Base-by-base conservation (phyloP, 768 basidiomycete species). In the Asterophora lycoperdoides region DNA sequence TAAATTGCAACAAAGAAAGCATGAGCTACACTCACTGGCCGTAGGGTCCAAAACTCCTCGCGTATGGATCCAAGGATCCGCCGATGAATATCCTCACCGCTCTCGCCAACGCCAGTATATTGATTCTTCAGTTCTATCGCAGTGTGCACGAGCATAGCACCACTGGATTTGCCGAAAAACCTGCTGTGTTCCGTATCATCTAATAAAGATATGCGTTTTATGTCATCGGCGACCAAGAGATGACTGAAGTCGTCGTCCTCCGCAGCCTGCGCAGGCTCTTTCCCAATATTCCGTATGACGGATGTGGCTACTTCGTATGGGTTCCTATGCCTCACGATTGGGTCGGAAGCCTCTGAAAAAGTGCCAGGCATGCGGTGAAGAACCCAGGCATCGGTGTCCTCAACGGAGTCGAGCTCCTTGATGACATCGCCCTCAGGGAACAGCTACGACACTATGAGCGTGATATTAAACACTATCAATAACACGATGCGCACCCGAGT, bases 391-490 rank as follows among this genome's bases (percentile, higher is more conserved):
- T 60, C 59, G 14, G 41, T 44, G 17, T 60, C 54, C 18, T 26
- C 36, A 10, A 34, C 56, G n/a, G 60, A 54, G 18, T 68, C 79
- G 9, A 86, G 65, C 55, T 86, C 80, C 48, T 73, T 74, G 17
- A 80, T 71, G 29, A 84, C 72, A 45, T 81, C 77, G 38, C 78
- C 77, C 41, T 85, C 80, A 10, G 85, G 84, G 56, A 78, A 81
- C 38, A 88, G 69, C 85, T 86, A 23, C 19, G 17, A 37, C n/a
- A n/a, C 28, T 11, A 13, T 8, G 46, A 36, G 15, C 11, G 9
- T 23, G n/a, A 14, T 36, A 33, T 10, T n/a, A n/a, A 18, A 15
- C 45, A n/a, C n/a, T 6, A 32, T 13, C 33, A 17, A 32, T 36
- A 34, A 7, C 28, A 15, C 11, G 14, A n/a, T 23, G 17, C 34